Percentiles rank a stretch among this genome's conserved stretches.
phyloP scores from a whole-genome alignment of 768 basidiomycete species.

The Hortiboletus campestris region DNA sequence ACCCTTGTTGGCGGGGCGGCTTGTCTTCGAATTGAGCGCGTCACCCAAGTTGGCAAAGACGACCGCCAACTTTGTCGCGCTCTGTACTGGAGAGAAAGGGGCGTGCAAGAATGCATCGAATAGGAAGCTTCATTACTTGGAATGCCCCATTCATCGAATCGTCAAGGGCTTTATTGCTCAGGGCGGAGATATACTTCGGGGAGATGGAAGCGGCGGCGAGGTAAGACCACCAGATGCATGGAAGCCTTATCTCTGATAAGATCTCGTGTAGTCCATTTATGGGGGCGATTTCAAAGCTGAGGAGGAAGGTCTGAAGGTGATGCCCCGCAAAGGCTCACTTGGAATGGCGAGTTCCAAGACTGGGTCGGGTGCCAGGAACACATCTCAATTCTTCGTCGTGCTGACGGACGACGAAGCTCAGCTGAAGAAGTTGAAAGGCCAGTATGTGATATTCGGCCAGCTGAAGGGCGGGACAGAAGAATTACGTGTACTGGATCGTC shows the following conservation, averaged over 20 bases:
- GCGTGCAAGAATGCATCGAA: slow-evolving; percentile 46
- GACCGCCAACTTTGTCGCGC: slow-evolving; percentile 45
- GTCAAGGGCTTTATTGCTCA: slow-evolving; percentile 50
- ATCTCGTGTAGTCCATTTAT: slow-evolving; percentile 39
- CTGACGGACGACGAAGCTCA: slow-evolving; percentile 40
- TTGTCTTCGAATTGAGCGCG: slow-evolving; percentile 41
- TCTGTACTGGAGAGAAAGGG: slow-evolving; percentile 46
- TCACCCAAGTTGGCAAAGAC: slow-evolving; percentile 45
- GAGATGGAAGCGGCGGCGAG: slow-evolving; percentile 56
- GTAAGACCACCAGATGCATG: slow-evolving; percentile 27
- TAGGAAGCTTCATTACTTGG: slow-evolving; percentile 43
- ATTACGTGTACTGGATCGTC: slow-evolving; percentile 33
- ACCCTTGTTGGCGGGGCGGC: slow-evolving; percentile 40
- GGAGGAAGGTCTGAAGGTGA: slow-evolving; percentile 46
- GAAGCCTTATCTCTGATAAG: slow-evolving; percentile 4
- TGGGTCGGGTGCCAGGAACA: slow-evolving; percentile 45
- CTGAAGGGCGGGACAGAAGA: slow-evolving; percentile 34
- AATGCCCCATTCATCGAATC: slow-evolving; percentile 45
- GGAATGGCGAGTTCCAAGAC: slow-evolving; percentile 49
- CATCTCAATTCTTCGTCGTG: slow-evolving; percentile 51
- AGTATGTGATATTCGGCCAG: slow-evolving; percentile 46
- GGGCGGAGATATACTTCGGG: slow-evolving; percentile 52
- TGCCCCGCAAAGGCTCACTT: slow-evolving; percentile 42
- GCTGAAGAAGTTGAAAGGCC: slow-evolving; percentile 48
- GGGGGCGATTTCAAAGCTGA: slow-evolving; percentile 51